A percentile compares a stretch with the other conserved stretches of the same genome.
These are phyloP conservation scores for Hibiscus trionum DNA, from an alignment of 345 rosid species.

Conservation along the genomic window DNA sequence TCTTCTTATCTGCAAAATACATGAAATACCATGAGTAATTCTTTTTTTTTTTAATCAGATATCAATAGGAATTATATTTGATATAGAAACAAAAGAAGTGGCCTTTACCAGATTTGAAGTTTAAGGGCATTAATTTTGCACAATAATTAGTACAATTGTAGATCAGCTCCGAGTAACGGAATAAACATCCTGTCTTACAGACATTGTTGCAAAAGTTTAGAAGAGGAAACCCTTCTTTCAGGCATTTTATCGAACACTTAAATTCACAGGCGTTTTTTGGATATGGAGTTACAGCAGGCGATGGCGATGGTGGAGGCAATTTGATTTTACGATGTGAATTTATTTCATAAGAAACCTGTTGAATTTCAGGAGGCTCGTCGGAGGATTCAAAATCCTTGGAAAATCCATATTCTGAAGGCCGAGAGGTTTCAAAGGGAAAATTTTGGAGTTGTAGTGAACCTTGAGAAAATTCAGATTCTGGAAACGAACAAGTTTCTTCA, in stretches of 20 bases:
- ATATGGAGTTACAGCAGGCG: not conserved
- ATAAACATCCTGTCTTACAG: not conserved
- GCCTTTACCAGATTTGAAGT: conserved; percentile 1
- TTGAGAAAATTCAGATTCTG: not conserved
- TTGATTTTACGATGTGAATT: not conserved
- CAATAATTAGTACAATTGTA: not conserved
- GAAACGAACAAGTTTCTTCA: too few species aligned
- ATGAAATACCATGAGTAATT: not conserved
- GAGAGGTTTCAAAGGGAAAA: not conserved
- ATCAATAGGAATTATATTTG: not conserved
- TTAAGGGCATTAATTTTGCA: not conserved
- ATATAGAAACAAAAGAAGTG: not conserved
- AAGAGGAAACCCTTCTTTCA: not conserved
- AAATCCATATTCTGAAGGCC: not conserved
- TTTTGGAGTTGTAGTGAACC: not conserved
- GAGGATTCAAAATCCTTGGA: not conserved
- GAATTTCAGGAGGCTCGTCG: not conserved
- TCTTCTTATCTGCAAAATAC: not conserved
- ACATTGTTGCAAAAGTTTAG: not conserved
- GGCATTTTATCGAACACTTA: not conserved
- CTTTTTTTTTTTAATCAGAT: not conserved
- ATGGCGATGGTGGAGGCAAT: not conserved
- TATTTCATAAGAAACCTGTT: not conserved
- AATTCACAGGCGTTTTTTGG: not conserved
- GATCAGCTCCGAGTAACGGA: not conserved